Evolutionary conservation across 768 basidiomycete species (phyloP), one percentile per base, ranked within the genome.

Genomic region (Chlorophyllum brunneum): DNA sequence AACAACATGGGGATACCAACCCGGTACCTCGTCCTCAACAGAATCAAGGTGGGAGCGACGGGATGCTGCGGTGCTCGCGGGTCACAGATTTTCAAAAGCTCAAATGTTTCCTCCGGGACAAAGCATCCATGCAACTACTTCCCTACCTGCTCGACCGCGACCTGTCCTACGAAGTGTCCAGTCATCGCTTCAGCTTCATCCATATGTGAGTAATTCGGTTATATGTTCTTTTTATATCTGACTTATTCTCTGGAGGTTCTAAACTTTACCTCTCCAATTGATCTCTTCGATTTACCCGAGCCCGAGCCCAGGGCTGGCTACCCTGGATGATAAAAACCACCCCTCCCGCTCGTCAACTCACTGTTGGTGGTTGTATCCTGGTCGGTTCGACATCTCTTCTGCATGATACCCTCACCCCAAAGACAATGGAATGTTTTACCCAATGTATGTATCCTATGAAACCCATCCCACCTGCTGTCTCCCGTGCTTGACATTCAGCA

Each of bases 201-300:
- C 72, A 51, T 77, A 74, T 58, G 75, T 75, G 50, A 62, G 71
- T 59, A 24, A 4, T 36, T 7, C 18, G 16, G n/a, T 33, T 23
- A 37, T 16, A 2, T 23, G 16, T 29, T 31, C n/a, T 42, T 44
- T 15, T 45, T 42, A 20, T 54, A 33, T 24, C 42, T 54, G 10
- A 43, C 43, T 27, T 58, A 20, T 40, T 22, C 38, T 2, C 20
- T 41, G 29, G 49, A 77, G 76, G 64, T 75, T 18, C 59, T 74
- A 46, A 67, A 70, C 49, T 77, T 72, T 54, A 75, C 70, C 26
- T 75, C 75, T 20, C 74, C 75, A 10, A 72, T 77, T 55, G 76
- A 73, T 58, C 50, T 73, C 22, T 39, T 65, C 30, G 70, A 69
- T 39, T 39, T 43, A n/a, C 26, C 46, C 37, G 30, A 47, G 34